phyloP scores from a whole-genome alignment of 2,329 filamentous ascomycete genomes.

The Cladosporium sp. region DNA sequence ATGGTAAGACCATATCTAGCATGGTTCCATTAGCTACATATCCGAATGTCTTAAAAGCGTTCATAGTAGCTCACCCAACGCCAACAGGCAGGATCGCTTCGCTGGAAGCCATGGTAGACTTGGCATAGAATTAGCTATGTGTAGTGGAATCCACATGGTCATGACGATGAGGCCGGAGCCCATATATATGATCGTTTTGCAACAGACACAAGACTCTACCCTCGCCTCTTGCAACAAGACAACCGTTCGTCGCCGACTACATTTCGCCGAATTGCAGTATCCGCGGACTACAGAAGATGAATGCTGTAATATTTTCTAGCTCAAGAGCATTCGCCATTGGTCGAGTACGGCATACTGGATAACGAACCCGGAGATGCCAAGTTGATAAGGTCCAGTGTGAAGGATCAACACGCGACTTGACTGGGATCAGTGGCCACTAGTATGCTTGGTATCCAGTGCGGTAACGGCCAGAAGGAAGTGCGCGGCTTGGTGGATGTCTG shows the following conservation, averaged over 20 bases:
- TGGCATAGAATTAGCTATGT: not conserved
- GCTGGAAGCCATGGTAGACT: constrained; percentile 8
- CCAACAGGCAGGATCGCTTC: constrained; percentile 17
- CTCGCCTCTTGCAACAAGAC: not conserved
- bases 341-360: not conserved
- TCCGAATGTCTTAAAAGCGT: not conserved
- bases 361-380: not conserved
- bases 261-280: constrained; percentile 1
- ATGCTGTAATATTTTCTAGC: not conserved
- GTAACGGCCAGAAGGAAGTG: not conserved
- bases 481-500: not conserved
- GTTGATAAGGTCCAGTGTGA: constrained; percentile 9
- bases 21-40: not conserved
- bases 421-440: not conserved
- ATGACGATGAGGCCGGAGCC: not conserved
- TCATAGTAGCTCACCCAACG: constrained; percentile 8
- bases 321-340: constrained; percentile 8
- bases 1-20: constrained; percentile 62
- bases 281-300: not conserved
- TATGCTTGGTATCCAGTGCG: not conserved
- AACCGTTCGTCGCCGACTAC: constrained; percentile 4
- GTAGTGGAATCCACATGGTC: not conserved
- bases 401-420: constrained; percentile 4
- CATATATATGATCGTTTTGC: constrained; percentile 2
- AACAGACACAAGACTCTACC: not conserved